Percentiles rank a stretch among this genome's conserved stretches.
phyloP scores from a whole-genome alignment of 768 basidiomycete genomes.

The Lentinula aciculospora region DNA sequence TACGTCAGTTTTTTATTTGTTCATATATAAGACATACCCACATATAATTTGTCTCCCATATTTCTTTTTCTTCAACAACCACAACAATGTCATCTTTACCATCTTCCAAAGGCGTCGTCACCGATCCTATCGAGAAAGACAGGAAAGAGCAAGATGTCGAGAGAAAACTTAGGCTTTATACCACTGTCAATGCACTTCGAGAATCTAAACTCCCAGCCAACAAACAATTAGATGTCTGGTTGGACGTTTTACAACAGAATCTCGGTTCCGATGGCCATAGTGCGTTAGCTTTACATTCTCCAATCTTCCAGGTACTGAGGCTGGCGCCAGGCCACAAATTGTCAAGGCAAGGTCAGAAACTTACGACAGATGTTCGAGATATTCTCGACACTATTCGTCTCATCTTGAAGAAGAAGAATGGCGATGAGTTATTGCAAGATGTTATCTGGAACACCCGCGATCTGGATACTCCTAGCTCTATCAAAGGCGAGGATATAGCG shows the following conservation, averaged over 20 bases:
- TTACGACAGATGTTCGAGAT: constrained; percentile 72
- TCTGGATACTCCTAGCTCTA: constrained; percentile 24
- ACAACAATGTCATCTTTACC: constrained; percentile 1
- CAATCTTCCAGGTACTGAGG: constrained; percentile 35
- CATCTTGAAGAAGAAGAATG: constrained; percentile 81
- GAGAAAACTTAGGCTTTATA: constrained; percentile 80
- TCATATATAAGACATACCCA: neutral
- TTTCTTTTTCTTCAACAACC: neutral
- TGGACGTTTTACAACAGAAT: constrained; percentile 25
- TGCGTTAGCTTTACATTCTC: constrained; percentile 7
- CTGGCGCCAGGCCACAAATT: constrained; percentile 62
- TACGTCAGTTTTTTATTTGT: constrained; percentile 12
- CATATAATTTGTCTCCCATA: neutral
- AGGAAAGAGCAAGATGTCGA: constrained; percentile 71
- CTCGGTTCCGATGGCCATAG: constrained; percentile 5
- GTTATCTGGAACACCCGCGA: constrained; percentile 79
- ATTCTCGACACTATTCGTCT: constrained; percentile 71
- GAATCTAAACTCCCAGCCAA: constrained; percentile 78
- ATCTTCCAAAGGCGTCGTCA: constrained; percentile 46
- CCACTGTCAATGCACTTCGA: constrained; percentile 76
- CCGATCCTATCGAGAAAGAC: constrained; percentile 55
- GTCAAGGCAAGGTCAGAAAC: constrained; percentile 69
- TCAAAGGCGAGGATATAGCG: constrained; percentile 14
- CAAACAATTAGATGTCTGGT: constrained; percentile 67
- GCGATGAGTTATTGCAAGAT: constrained; percentile 88